These are phyloP conservation scores for Protoeuglena noctilucae DNA, from an alignment of 139 green algal species.

Conservation along the genomic window DNA sequence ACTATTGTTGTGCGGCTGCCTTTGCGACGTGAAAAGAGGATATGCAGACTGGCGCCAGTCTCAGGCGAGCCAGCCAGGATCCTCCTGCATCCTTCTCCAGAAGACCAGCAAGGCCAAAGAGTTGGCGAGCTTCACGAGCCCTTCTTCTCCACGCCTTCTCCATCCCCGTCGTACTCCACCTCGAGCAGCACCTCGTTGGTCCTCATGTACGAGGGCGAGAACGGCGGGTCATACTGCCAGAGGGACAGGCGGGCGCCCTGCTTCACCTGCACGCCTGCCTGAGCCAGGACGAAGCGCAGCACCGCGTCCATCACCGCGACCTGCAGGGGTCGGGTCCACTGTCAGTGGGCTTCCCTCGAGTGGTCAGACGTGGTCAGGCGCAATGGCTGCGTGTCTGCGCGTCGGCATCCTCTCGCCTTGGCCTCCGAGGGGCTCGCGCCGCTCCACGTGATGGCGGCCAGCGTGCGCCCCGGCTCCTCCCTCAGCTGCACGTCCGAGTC, in stretches of 20 bases:
- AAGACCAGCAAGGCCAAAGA: no score
- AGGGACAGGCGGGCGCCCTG: constrained; percentile 9
- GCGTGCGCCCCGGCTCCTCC: constrained; percentile 20
- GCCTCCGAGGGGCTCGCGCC: constrained; percentile 13
- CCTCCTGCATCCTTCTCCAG: no score
- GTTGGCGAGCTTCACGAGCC: no score
- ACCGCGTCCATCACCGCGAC: not conserved
- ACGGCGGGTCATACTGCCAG: constrained; percentile 28
- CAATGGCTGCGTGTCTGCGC: not conserved
- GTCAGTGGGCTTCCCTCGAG: not conserved
- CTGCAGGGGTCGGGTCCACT: not conserved
- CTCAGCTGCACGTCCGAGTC: constrained; percentile 22
- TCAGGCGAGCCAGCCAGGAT: no score
- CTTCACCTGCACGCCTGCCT: not conserved
- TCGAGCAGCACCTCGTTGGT: constrained; percentile 21
- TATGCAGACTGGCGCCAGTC: no score
- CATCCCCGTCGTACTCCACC: constrained; percentile 9
- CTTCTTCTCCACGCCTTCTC: no score
- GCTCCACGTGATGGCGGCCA: constrained; percentile 31
- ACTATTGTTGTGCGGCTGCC: no score
- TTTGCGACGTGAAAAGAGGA: no score
- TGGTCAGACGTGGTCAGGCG: not conserved
- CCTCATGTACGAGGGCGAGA: constrained; percentile 15
- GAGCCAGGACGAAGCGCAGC: not conserved
- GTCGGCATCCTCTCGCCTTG: constrained; percentile 4